Evolutionary conservation across 371 early-diverging fungal species (phyloP), one percentile per base, ranked within the genome.

Genomic region (Parasitella parasitica): DNA sequence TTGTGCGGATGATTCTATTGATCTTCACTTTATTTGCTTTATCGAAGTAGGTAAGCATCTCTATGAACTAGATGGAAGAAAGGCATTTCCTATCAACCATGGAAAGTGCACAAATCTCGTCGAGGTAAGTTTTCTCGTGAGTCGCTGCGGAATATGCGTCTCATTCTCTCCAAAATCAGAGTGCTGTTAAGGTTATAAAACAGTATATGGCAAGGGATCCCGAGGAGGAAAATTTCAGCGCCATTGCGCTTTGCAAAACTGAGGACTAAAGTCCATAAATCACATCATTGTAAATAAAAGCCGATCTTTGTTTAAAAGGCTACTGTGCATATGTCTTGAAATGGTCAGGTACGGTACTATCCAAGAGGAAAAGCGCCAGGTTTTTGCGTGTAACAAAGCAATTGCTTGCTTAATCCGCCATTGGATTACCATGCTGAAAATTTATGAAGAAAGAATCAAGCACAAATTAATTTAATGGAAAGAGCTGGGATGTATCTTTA

Each of bases 1-100:
- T 0, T 65, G 69, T 26, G 66, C 82, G 22, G 89, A 92, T 2
- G 89, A 82, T 7, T 86, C 89, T 4, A 84, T 94, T 16, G 78
- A 92, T 51, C 76, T 91, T 59, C 98, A 97, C 71, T 97, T 92
- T 70, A 82, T 94, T 7, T 87, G 90, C 20, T 91, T 96, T 79
- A 83, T 94, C 15, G 71, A 84, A 28, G 78, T 82, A 8, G 91
- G 90, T 43, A 87, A 91, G 22, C 76, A 84, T 16, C 35, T 97
- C 13, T 95, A 90, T 62, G 97, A 97, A 69, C 69, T 97, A 59
- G 97, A 97, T 70, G 96, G 97, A 48, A 78, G 87, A 37, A 90
- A 89, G 49, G 75, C 80, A 4, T 86, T 82, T 20, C 97, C 97
- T 11, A 88, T 96, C 59, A 87, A 91, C 69, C 95, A 94, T 67